Evolutionary conservation across 139 green algal genomes (phyloP).

Genomic region (Chlorella sp.): DNA sequence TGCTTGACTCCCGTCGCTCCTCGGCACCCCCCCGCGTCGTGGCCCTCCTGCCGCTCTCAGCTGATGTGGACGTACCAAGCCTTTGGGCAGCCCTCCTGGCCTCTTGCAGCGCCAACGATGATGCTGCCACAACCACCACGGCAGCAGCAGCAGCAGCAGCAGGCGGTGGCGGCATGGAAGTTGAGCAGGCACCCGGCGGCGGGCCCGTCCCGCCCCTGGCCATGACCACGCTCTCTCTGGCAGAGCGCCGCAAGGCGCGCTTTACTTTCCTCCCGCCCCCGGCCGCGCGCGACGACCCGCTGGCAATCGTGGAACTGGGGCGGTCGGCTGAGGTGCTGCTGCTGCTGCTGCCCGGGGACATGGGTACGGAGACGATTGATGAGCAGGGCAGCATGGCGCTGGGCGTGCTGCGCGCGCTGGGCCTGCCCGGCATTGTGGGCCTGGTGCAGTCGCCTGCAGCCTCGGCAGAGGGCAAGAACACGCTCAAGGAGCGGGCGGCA

Average conservation of each 20-base stretch:
- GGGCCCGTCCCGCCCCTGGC: background rate
- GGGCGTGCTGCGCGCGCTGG: constrained; percentile 75
- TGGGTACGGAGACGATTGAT: constrained; percentile 56
- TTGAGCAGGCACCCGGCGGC: background rate
- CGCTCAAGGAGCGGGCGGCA: constrained; percentile 77
- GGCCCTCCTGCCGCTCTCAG: constrained; percentile 74
- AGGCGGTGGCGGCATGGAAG: constrained; percentile 29
- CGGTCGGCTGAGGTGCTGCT: constrained; percentile 70
- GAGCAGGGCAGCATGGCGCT: constrained; percentile 60
- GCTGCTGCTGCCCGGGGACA: constrained; percentile 61
- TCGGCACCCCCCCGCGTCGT: constrained; percentile 67
- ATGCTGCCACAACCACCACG: too few species aligned
- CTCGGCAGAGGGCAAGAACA: constrained; percentile 3
- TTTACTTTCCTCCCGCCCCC: constrained; percentile 79
- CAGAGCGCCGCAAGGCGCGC: constrained; percentile 44
- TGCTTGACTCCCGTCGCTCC: constrained; percentile 61
- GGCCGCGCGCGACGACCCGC: constrained; percentile 57
- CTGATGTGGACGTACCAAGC: constrained; percentile 52
- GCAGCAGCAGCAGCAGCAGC: background rate
- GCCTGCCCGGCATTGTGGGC: constrained; percentile 69
- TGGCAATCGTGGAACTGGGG: constrained; percentile 72
- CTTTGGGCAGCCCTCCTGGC: constrained; percentile 58
- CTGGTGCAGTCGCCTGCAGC: constrained; percentile 50
- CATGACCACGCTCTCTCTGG: constrained; percentile 51
- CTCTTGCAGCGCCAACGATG: constrained; percentile 31